Base-by-base conservation (phyloP, 495 filamentous ascomycete species). In the Diplogelasinospora grovesii region DNA sequence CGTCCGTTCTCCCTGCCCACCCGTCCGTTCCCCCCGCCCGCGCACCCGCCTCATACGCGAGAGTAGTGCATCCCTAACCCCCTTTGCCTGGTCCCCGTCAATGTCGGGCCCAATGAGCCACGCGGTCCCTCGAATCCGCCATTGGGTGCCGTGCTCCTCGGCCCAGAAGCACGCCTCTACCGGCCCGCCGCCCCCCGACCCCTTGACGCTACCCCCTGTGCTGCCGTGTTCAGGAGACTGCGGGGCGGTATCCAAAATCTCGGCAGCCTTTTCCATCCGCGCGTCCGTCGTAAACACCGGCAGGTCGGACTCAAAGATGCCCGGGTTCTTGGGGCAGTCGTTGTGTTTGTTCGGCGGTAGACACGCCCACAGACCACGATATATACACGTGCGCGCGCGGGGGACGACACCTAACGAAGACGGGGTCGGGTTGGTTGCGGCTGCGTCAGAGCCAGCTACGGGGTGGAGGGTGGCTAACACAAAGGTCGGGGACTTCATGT, bases 161-260 rank as follows among this genome's bases (percentile, higher is more conserved):
- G 81, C 57, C 90, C 90, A 98, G 59, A 85, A 97, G 9, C 87
- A 72, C 8, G 78, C 86, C 60, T 98, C 92, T 10, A 89, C 77
- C 0, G 71, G 70, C 16, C 77, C 80, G 0, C 83, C 85, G 5
- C 79, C 79, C 4, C 79, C 80, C 24, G 69, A 22, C 13, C 3
- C 5, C 25, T 24, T n/a, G n/a, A 22, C 29, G 4, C 22, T 35
- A 5, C 30, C 34, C 4, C 8, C 19, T 11, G 8, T n/a, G 23
- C 25, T 69, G 11, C 70, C 77, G 29, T 64, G 56, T 13, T 32
- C 29, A n/a, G n/a, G n/a, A 13, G 9, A 18, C 3, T 6, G 34
- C 1, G 15, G 48, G 15, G 58, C 58, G 16, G 56, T 65, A 26
- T 61, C 65, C 28, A 81, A 71, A 0, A 96, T 49, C 57, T 96